Conservation (phyloP, 1,284 basidiomycete species). For the Volvariella surrecta region DNA sequence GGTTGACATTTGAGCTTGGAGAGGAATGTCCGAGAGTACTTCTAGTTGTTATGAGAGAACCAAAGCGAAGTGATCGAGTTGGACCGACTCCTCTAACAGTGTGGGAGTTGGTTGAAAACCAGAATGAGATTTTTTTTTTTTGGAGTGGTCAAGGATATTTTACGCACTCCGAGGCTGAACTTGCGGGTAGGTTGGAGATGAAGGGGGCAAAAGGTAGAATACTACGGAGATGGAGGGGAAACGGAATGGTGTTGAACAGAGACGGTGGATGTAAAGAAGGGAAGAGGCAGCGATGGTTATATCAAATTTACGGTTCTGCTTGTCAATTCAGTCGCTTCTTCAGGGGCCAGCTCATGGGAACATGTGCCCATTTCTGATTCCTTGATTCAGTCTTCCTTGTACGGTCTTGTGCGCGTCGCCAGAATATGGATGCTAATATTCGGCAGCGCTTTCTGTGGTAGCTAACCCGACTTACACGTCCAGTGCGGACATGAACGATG, state of each 20-base stretch:
- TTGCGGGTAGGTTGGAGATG: no score
- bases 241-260: constrained; percentile 9
- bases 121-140: constrained; percentile 1
- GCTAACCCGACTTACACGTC: no score
- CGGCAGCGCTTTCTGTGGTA: no score
- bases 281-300: constrained; percentile 15
- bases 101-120: constrained; percentile 6
- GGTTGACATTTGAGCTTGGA: constrained; percentile 9
- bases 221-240: constrained; percentile 6
- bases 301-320: constrained; percentile 19
- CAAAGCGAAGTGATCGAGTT: not conserved
- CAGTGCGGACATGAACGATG: not conserved
- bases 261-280: constrained; percentile 9
- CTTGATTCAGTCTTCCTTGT: no score
- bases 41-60: not conserved
- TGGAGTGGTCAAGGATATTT: not conserved
- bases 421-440: no score
- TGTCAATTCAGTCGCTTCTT: constrained; percentile 15
- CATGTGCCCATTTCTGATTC: constrained; percentile 1
- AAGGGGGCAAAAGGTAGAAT: not conserved
- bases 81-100: not conserved
- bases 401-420: no score
- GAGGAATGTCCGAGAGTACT: constrained; percentile 6
- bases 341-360: constrained; percentile 22
- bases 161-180: no score